Evolutionary conservation across 1,284 basidiomycete species (phyloP).

Genomic region (Ganoderma meredithae): DNA sequence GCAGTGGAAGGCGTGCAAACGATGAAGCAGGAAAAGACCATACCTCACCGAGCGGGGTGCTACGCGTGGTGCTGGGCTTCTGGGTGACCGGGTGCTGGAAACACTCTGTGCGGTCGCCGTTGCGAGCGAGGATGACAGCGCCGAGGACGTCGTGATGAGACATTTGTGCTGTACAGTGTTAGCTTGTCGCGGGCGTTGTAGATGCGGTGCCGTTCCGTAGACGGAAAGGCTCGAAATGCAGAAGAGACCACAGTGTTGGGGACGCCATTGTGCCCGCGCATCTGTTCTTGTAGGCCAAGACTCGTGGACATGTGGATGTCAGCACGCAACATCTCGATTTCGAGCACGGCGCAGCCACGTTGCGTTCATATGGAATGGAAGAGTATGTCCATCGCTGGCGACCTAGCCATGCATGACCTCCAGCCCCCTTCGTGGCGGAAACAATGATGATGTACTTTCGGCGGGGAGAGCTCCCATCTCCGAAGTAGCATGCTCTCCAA

Average conservation of each 20-base stretch:
- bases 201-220: neutral
- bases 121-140: constrained; percentile 83
- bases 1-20: too few species aligned
- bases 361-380: constrained; percentile 10
- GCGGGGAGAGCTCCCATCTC: constrained; percentile 3
- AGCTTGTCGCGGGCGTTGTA: neutral
- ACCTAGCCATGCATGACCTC: neutral
- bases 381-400: too few species aligned
- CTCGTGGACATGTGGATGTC: constrained; percentile 16
- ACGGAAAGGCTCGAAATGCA: neutral
- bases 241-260: constrained; percentile 25
- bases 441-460: constrained; percentile 18
- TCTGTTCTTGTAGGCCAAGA: constrained; percentile 17
- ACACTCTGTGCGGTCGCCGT: constrained; percentile 80
- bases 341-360: constrained; percentile 1
- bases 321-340: constrained; percentile 17
- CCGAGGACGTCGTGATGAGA: constrained; percentile 73
- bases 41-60: constrained; percentile 86
- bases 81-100: constrained; percentile 79
- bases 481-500: neutral
- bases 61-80: constrained; percentile 72
- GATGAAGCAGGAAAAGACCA: constrained; percentile 33
- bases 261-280: neutral
- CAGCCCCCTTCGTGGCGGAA: constrained; percentile 23
- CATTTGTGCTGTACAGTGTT: constrained; percentile 44